A percentile compares a stretch with the other conserved stretches of the same genome.
phyloP scores from a whole-genome alignment of 208 protist species.

The Trypanosoma melophagium region DNA sequence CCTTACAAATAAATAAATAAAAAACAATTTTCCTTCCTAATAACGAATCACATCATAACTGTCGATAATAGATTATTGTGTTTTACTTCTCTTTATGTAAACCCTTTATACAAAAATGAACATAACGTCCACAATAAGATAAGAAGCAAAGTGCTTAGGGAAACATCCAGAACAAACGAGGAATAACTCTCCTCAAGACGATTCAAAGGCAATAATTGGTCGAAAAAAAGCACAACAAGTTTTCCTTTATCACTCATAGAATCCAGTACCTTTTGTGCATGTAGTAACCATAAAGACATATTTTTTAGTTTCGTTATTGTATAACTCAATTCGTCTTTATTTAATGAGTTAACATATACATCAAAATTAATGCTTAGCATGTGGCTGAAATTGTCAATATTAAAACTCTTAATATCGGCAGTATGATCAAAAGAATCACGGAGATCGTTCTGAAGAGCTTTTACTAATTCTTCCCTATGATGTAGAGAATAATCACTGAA shows the following conservation, averaged over 20 bases:
- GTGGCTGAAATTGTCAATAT: not conserved
- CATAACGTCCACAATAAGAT: conserved; percentile 7
- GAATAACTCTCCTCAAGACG: too few species aligned
- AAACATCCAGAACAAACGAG: not conserved
- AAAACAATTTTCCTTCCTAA: too few species aligned
- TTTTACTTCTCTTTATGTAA: not conserved
- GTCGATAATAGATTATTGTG: not conserved
- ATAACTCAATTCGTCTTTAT: conserved; percentile 8
- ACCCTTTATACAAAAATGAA: not conserved
- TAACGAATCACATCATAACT: too few species aligned
- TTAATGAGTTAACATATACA: conserved; percentile 7
- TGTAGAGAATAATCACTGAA: not conserved
- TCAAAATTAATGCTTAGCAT: not conserved
- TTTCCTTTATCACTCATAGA: not conserved
- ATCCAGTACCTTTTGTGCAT: not conserved
- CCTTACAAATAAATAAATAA: too few species aligned
- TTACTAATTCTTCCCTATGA: conserved; percentile 8
- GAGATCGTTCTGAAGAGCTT: conserved; percentile 17
- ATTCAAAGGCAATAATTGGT: not conserved
- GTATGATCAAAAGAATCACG: conserved; percentile 23
- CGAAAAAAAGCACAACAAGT: conserved; percentile 8
- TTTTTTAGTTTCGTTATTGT: conserved; percentile 8
- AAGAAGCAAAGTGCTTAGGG: not conserved
- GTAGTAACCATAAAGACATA: conserved; percentile 1
- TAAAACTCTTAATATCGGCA: not conserved